These are phyloP conservation scores for Poterioochromonas sp. DNA, from an alignment of 352 stramenopile species.

Conservation along the genomic window DNA sequence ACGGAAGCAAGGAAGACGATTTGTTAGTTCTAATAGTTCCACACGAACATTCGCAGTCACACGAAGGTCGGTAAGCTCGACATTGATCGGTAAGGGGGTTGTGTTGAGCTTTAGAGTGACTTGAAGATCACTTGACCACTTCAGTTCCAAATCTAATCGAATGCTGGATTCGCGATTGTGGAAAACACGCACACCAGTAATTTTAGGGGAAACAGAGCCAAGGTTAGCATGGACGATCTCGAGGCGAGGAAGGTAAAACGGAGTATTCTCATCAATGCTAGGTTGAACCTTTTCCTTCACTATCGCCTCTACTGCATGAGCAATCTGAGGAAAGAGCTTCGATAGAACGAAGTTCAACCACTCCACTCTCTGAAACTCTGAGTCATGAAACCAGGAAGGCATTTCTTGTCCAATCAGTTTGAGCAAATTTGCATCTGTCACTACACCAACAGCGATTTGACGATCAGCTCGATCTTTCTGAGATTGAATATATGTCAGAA, in stretches of 20 bases:
- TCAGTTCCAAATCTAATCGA: conserved; percentile 39
- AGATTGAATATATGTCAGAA: conserved; percentile 41
- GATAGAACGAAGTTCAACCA: conserved; percentile 43
- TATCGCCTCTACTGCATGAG: conserved; percentile 31
- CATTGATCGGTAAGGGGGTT: conserved; percentile 35
- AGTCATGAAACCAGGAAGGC: conserved; percentile 39
- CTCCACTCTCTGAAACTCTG: conserved; percentile 40
- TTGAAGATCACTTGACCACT: conserved; percentile 37
- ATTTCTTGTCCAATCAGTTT: neutral
- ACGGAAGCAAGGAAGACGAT: conserved; percentile 38
- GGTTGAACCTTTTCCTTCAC: conserved; percentile 38
- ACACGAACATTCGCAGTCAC: conserved; percentile 42
- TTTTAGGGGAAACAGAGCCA: conserved; percentile 39
- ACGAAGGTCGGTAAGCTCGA: conserved; percentile 41
- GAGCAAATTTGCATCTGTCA: conserved; percentile 36
- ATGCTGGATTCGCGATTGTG: conserved; percentile 28
- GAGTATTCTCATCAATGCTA: conserved; percentile 39
- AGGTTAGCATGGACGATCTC: conserved; percentile 37
- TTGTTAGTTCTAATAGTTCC: conserved; percentile 39
- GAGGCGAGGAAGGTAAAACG: too few species aligned
- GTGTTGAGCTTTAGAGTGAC: conserved; percentile 39
- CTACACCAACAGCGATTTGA: conserved; percentile 35
- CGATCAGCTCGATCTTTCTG: conserved; percentile 39
- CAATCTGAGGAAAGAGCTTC: conserved; percentile 32
- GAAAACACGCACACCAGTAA: conserved; percentile 3